A percentile compares a stretch with the other conserved stretches of the same genome.
These are phyloP conservation scores for Xylariaceae sp. DNA, from an alignment of 2,329 filamentous ascomycete species.

Conservation along the genomic window DNA sequence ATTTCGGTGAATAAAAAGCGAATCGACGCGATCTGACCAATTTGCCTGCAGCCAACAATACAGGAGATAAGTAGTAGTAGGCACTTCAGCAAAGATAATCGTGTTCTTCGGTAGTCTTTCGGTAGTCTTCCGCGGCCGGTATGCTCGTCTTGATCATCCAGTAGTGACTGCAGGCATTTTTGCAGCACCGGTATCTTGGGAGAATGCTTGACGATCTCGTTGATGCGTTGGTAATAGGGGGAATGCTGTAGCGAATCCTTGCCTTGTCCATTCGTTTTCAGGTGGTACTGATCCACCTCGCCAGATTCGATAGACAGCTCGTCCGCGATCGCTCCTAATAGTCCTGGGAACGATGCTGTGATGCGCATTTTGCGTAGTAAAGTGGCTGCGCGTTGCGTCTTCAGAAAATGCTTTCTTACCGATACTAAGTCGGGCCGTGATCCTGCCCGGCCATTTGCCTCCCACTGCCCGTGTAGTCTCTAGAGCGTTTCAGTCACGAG, in stretches of 20 bases:
- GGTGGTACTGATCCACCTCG: background rate
- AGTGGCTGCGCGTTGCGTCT: background rate
- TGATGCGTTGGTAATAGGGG: background rate
- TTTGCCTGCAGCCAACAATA: conserved; percentile 1
- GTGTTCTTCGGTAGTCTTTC: background rate
- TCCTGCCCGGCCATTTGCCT: background rate
- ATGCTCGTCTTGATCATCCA: background rate
- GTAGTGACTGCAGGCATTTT: background rate
- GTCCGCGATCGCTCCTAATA: background rate
- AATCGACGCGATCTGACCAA: background rate
- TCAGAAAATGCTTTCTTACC: background rate
- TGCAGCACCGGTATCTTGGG: background rate
- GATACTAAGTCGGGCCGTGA: background rate
- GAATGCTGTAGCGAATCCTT: background rate
- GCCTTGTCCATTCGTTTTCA: background rate
- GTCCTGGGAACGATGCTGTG: background rate
- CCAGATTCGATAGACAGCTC: background rate
- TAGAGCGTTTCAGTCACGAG: background rate
- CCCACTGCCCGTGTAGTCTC: background rate
- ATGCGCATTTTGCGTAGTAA: background rate
- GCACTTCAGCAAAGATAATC: background rate
- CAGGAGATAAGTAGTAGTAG: background rate
- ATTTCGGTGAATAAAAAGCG: background rate
- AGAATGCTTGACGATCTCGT: background rate
- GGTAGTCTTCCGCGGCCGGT: background rate